Evolutionary conservation across 352 stramenopile species (phyloP).

Genomic region (Albugo laibachii): DNA sequence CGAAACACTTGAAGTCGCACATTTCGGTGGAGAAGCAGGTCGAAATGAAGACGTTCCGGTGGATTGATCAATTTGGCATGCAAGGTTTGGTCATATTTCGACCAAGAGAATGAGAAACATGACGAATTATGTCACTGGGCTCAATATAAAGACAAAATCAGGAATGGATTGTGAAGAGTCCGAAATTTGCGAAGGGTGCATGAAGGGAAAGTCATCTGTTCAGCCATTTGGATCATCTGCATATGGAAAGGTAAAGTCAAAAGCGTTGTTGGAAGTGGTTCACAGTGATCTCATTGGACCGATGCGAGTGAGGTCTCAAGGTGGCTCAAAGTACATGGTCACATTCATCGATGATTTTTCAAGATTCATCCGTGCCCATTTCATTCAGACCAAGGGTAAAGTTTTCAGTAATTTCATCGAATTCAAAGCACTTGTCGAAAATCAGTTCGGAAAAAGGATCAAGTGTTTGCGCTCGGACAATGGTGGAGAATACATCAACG

Average conservation of each 20-base stretch:
- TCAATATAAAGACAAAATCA: too few species aligned
- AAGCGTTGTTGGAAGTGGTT: background rate
- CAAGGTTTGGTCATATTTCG: too few species aligned
- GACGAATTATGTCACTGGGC: too few species aligned
- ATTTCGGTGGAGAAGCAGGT: too few species aligned
- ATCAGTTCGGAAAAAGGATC: constrained; percentile 8
- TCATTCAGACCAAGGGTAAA: constrained; percentile 10
- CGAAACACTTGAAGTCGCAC: too few species aligned
- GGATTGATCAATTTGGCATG: too few species aligned
- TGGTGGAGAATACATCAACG: constrained; percentile 11
- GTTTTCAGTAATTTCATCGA: constrained; percentile 3
- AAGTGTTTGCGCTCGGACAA: constrained; percentile 15
- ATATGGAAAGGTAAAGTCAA: background rate
- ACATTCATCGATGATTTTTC: constrained; percentile 11
- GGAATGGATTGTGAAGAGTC: too few species aligned
- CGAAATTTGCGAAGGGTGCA: background rate
- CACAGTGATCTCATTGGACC: background rate
- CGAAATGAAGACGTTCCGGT: too few species aligned
- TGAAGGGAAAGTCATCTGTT: background rate
- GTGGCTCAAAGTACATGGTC: constrained; percentile 3
- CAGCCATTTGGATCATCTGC: background rate
- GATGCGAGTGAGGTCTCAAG: background rate
- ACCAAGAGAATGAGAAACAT: too few species aligned
- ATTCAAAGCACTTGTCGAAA: constrained; percentile 8
- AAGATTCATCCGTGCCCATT: constrained; percentile 6